Conservation (phyloP, 345 rosid genomes). For the Eucalyptus pauciflora region DNA sequence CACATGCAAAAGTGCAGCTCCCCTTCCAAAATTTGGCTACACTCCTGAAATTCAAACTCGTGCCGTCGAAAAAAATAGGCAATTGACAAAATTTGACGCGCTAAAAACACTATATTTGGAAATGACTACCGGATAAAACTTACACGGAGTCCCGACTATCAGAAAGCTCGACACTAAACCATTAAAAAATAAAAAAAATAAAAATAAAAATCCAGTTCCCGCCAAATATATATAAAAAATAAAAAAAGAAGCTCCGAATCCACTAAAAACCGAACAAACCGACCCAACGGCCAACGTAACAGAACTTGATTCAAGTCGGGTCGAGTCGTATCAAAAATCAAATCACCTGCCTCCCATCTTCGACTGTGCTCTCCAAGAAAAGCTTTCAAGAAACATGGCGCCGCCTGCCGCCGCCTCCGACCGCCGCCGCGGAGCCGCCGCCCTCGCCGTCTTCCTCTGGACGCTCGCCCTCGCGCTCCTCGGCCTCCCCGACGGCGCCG, state of each 20-base stretch:
- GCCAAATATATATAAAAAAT: not conserved
- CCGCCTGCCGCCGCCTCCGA: not conserved
- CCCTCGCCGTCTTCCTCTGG: not conserved
- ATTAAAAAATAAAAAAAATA: not conserved
- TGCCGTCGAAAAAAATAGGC: too few species aligned
- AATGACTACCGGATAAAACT: not conserved
- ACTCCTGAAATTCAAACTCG: not conserved
- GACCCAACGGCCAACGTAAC: not conserved
- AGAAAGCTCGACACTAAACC: not conserved
- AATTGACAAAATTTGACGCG: accelerated
- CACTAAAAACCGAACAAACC: not conserved
- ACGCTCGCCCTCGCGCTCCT: not conserved
- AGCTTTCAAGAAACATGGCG: not conserved
- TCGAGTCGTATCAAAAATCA: not conserved
- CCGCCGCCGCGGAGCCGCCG: not conserved
- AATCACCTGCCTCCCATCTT: not conserved
- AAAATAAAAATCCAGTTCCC: not conserved
- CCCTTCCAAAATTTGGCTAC: not conserved
- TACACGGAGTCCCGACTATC: not conserved
- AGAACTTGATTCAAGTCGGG: not conserved
- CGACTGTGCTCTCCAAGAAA: not conserved
- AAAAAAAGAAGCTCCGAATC: not conserved
- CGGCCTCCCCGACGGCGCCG: not conserved
- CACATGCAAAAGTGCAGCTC: not conserved
- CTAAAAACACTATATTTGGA: not conserved